Percentiles rank a stretch among this genome's conserved stretches.
phyloP scores from a whole-genome alignment of 1,284 basidiomycete genomes.

The Flammula alnicola region DNA sequence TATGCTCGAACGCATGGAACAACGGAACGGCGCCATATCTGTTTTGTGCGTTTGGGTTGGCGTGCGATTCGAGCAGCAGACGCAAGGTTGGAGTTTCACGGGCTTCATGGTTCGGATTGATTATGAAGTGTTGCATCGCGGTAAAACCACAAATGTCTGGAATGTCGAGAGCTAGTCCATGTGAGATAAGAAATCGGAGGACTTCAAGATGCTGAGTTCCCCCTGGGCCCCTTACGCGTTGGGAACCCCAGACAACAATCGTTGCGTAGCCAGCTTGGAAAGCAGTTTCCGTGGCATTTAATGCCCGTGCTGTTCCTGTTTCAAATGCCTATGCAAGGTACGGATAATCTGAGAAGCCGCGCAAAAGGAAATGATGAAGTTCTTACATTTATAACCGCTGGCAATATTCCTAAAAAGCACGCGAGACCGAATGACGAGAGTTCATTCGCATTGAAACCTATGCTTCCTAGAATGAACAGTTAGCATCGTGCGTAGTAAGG shows the following conservation, averaged over 20 bases:
- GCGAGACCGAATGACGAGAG: neutral
- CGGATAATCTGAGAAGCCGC: too few species aligned
- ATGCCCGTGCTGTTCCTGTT: slow-evolving; percentile 43
- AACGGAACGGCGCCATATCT: slow-evolving; percentile 53
- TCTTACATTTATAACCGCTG: neutral
- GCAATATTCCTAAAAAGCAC: neutral
- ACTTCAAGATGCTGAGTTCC: slow-evolving; percentile 37
- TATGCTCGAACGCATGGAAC: slow-evolving; percentile 40
- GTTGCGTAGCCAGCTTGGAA: slow-evolving; percentile 52
- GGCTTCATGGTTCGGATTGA: slow-evolving; percentile 17
- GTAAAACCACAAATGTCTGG: slow-evolving; percentile 54
- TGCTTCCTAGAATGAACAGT: neutral
- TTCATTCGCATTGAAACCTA: slow-evolving; percentile 1
- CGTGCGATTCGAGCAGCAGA: slow-evolving; percentile 46
- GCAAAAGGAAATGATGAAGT: neutral
- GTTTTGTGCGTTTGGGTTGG: slow-evolving; percentile 49
- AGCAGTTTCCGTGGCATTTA: slow-evolving; percentile 48
- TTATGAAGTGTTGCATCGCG: slow-evolving; percentile 51
- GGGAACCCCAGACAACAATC: slow-evolving; percentile 47
- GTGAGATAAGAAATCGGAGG: slow-evolving; percentile 46
- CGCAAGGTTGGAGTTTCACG: slow-evolving; percentile 19
- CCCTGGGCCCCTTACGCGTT: slow-evolving; percentile 33
- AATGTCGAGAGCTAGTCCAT: slow-evolving; percentile 46
- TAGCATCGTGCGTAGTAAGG: neutral
- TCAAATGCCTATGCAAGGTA: slow-evolving; percentile 39